Percentiles rank a stretch among this genome's conserved stretches.
phyloP scores from a whole-genome alignment of 1,284 basidiomycete species.

The Testicularia cyperi region DNA sequence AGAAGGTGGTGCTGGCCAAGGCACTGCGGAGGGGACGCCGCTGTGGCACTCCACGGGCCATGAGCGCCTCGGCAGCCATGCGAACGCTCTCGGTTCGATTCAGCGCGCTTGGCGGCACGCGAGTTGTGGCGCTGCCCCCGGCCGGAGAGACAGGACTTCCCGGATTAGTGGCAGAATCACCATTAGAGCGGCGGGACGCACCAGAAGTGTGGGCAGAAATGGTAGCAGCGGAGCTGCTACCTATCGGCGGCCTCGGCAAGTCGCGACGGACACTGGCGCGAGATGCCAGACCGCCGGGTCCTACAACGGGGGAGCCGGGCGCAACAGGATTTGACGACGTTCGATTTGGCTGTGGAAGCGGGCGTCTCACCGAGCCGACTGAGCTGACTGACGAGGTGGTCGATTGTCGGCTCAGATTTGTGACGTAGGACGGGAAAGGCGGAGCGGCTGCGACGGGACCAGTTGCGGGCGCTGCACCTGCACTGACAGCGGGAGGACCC shows the following conservation, averaged over 20 bases:
- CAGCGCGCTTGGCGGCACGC: slow-evolving; percentile 21
- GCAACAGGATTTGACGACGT: slow-evolving; percentile 31
- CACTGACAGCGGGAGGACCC: too few species aligned
- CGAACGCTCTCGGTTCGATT: slow-evolving; percentile 45
- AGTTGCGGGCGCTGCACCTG: too few species aligned
- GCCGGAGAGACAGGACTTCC: slow-evolving; percentile 19
- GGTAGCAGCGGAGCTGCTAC: slow-evolving; percentile 26
- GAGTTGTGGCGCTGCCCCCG: slow-evolving; percentile 7
- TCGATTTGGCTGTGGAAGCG: slow-evolving; percentile 30
- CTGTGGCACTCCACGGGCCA: slow-evolving; percentile 45
- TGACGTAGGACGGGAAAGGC: slow-evolving; percentile 5
- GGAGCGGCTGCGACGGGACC: too few species aligned
- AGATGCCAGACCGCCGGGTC: slow-evolving; percentile 5
- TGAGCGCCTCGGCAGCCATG: slow-evolving; percentile 49
- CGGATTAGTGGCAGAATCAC: not conserved
- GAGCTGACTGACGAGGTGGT: slow-evolving; percentile 33
- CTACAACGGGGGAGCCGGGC: slow-evolving; percentile 17
- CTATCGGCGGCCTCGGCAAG: slow-evolving; percentile 25
- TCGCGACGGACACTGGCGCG: slow-evolving; percentile 26
- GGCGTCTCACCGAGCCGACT: slow-evolving; percentile 19
- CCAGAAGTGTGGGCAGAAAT: slow-evolving; percentile 13
- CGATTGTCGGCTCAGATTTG: slow-evolving; percentile 27
- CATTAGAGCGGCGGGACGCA: slow-evolving; percentile 9
- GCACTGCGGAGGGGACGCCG: slow-evolving; percentile 29
- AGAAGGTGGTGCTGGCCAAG: slow-evolving; percentile 29